phyloP scores from a whole-genome alignment of 2,329 filamentous ascomycete species.

The Gaeumannomyces sp. region DNA sequence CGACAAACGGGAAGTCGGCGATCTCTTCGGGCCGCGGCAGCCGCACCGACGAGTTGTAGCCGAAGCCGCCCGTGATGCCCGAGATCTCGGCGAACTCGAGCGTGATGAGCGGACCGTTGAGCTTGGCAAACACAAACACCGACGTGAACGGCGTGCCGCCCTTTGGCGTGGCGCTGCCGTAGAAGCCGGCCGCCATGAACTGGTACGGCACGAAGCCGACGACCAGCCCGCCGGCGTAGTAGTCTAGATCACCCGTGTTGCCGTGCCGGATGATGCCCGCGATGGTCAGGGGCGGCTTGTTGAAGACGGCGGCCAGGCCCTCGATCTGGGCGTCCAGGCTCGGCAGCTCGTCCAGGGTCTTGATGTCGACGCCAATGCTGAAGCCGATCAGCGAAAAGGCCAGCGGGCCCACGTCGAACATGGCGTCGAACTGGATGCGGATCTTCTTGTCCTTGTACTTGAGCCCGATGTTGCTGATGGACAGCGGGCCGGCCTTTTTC shows the following conservation, averaged over 20 bases:
- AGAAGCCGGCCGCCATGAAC: conserved; percentile 34
- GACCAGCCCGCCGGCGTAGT: conserved; percentile 31
- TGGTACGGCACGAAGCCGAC: conserved; percentile 29
- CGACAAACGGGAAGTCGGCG: conserved; percentile 26
- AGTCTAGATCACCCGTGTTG: conserved; percentile 19
- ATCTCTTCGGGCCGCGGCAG: conserved; percentile 25
- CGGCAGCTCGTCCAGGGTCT: conserved; percentile 12
- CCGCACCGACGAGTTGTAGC: conserved; percentile 30
- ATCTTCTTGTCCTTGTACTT: conserved; percentile 26
- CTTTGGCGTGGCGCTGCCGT: conserved; percentile 21
- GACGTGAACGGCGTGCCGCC: conserved; percentile 19
- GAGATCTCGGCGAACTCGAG: conserved; percentile 32
- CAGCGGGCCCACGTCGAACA: conserved; percentile 29
- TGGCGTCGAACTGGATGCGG: conserved; percentile 26
- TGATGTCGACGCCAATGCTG: conserved; percentile 21
- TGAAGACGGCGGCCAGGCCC: conserved; percentile 27
- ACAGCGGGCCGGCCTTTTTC: conserved; percentile 25
- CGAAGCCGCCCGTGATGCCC: conserved; percentile 32
- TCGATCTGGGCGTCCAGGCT: conserved; percentile 19
- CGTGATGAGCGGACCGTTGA: conserved; percentile 31
- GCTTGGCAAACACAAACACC: conserved; percentile 31
- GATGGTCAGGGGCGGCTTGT: conserved; percentile 29
- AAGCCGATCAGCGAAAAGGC: conserved; percentile 29
- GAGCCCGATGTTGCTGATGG: conserved; percentile 29
- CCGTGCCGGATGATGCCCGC: conserved; percentile 28